These are phyloP conservation scores for Solanum commersonii DNA, from an alignment of 257 asterid species.

Conservation along the genomic window DNA sequence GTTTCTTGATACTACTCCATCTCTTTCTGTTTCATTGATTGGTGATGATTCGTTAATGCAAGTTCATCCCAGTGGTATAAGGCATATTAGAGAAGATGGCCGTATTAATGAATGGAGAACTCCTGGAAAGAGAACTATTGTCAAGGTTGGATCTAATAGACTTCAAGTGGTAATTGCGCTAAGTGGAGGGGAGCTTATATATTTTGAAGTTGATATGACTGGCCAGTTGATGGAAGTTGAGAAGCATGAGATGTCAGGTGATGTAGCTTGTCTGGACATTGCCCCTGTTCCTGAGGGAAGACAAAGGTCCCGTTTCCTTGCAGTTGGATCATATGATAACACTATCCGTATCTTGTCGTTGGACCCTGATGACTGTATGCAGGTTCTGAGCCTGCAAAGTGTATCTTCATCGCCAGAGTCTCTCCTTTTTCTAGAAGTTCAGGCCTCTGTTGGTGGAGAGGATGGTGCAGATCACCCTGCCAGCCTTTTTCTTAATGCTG, in stretches of 20 bases:
- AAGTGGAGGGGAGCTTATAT: conserved; percentile 96
- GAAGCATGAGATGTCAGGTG: conserved; percentile 99
- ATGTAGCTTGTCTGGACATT: conserved; percentile 96
- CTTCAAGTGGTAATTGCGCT: conserved; percentile 98
- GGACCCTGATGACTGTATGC: conserved; percentile 99
- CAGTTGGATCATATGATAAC: conserved; percentile 97
- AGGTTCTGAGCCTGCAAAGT: conserved; percentile 86
- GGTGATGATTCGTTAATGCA: conserved; percentile 99
- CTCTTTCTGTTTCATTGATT: conserved; percentile 89
- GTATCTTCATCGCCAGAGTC: conserved; percentile 98
- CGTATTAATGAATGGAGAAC: conserved; percentile 99
- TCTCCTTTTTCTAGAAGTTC: conserved; percentile 94
- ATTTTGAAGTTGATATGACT: conserved; percentile 95
- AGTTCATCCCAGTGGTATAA: conserved; percentile 96
- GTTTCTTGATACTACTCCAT: conserved; percentile 93
- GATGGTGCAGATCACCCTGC: conserved; percentile 99
- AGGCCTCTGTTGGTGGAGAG: conserved; percentile 95
- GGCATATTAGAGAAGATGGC: conserved; percentile 99
- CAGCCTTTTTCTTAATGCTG: conserved; percentile 85
- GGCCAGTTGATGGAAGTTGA: conserved; percentile 99
- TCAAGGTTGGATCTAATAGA: conserved; percentile 92
- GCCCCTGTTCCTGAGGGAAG: conserved; percentile 99
- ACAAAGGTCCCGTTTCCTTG: conserved; percentile 94
- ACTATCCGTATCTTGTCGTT: conserved; percentile 85
- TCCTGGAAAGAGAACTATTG: conserved; percentile 98